Evolutionary conservation across 2,329 filamentous ascomycete species (phyloP).

Genomic region (Hypoxylon sp.): DNA sequence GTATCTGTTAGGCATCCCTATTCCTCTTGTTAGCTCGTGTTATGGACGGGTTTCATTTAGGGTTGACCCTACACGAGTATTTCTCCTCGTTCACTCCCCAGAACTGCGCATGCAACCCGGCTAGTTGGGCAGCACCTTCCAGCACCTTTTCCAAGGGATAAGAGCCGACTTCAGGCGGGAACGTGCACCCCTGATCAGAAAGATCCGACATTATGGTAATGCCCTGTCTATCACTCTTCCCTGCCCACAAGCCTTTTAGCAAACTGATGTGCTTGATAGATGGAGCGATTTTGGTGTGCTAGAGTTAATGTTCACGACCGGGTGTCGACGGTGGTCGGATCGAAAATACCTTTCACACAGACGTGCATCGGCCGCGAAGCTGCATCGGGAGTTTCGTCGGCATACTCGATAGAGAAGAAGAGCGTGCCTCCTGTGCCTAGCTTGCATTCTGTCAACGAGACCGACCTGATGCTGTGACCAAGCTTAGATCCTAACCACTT

Average conservation of each 20-base stretch:
- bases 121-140: constrained; percentile 51
- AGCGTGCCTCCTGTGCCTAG: constrained; percentile 44
- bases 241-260: constrained; percentile 50
- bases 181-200: constrained; percentile 45
- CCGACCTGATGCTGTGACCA: constrained; percentile 40
- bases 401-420: constrained; percentile 41
- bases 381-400: constrained; percentile 23
- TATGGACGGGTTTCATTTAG: not conserved
- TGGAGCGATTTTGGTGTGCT: constrained; percentile 47
- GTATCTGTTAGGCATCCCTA: constrained; percentile 50
- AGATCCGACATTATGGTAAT: constrained; percentile 52
- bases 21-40: constrained; percentile 1
- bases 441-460: constrained; percentile 35
- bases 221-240: constrained; percentile 48
- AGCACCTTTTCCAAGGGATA: constrained; percentile 47
- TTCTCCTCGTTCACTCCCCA: constrained; percentile 46
- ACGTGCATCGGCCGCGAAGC: constrained; percentile 38
- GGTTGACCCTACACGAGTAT: constrained; percentile 32
- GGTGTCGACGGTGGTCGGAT: constrained; percentile 46
- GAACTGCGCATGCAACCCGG: constrained; percentile 51
- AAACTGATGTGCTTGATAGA: constrained; percentile 45
- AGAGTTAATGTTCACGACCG: constrained; percentile 46
- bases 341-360: constrained; percentile 52
- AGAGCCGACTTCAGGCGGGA: constrained; percentile 45
- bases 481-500: constrained; percentile 43